A percentile compares a stretch with the other conserved stretches of the same genome.
phyloP scores from a whole-genome alignment of 208 protist species.

The Novymonas esmeraldas region DNA sequence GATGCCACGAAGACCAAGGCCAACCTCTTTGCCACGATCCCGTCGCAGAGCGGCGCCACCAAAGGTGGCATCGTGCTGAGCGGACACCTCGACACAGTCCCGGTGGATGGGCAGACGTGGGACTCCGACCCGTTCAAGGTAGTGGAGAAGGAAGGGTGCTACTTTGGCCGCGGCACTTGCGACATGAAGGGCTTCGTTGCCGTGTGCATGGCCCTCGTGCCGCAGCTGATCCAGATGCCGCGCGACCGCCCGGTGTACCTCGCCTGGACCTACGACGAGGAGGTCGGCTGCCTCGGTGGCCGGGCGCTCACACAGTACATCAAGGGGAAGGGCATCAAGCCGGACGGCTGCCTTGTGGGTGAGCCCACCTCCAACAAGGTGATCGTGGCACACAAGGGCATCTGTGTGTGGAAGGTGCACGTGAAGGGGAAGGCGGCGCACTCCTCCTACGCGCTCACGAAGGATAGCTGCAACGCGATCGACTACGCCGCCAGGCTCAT shows the following conservation, averaged over 20 bases:
- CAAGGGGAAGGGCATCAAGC: conserved; percentile 36
- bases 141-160: conserved; percentile 30
- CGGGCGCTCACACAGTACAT: conserved; percentile 39
- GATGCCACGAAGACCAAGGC: conserved; percentile 47
- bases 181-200: conserved; percentile 70
- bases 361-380: conserved; percentile 64
- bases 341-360: conserved; percentile 58
- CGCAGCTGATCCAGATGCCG: conserved; percentile 44
- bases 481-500: conserved; percentile 56
- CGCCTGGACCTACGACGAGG: conserved; percentile 56
- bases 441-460: conserved; percentile 45
- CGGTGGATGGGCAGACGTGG: conserved; percentile 61
- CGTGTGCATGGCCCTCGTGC: conserved; percentile 54
- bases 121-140: conserved; percentile 47
- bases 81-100: conserved; percentile 54
- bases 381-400: conserved; percentile 62
- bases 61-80: conserved; percentile 58
- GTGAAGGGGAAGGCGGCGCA: conserved; percentile 41
- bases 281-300: conserved; percentile 53
- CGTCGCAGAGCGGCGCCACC: conserved; percentile 28
- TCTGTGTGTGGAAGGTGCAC: conserved; percentile 33
- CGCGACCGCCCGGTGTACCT: conserved; percentile 48
- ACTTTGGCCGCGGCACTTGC: conserved; percentile 58
- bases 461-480: conserved; percentile 52
- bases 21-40: conserved; percentile 54